These are phyloP conservation scores for Solanum stenotomum DNA, from an alignment of 257 asterid species.

Conservation along the genomic window DNA sequence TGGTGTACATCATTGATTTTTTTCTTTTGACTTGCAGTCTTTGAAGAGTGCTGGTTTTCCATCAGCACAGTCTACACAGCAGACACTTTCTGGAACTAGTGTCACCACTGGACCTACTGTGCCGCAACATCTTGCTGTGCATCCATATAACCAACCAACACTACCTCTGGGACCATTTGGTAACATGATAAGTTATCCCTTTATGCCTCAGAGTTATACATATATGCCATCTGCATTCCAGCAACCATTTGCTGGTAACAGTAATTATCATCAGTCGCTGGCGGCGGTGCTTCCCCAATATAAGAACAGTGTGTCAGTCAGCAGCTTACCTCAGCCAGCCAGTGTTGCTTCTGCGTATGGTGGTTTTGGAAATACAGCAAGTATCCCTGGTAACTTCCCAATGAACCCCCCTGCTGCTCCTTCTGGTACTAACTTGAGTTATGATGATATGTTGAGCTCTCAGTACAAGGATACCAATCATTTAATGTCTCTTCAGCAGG, in stretches of 20 bases:
- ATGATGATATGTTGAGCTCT: conserved; percentile 63
- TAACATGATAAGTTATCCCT: conserved; percentile 65
- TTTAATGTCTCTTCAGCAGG: conserved; percentile 74
- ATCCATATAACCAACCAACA: conserved; percentile 63
- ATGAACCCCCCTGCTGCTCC: conserved; percentile 57
- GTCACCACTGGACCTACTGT: conserved; percentile 58
- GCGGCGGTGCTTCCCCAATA: conserved; percentile 62
- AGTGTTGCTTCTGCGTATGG: conserved; percentile 65
- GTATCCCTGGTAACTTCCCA: conserved; percentile 59
- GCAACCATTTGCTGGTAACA: conserved; percentile 55
- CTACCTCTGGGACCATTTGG: conserved; percentile 59
- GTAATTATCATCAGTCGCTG: conserved; percentile 58
- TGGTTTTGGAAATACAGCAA: conserved; percentile 32
- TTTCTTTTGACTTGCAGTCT: conserved; percentile 32
- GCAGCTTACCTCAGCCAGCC: conserved; percentile 73
- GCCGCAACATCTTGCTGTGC: conserved; percentile 55
- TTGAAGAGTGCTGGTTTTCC: conserved; percentile 43
- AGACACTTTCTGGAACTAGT: conserved; percentile 42
- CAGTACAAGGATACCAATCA: conserved; percentile 65
- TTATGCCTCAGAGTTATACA: conserved; percentile 59
- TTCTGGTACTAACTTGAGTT: conserved; percentile 42
- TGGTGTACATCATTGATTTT: background rate
- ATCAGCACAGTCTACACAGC: conserved; percentile 45
- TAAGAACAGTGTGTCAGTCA: conserved; percentile 48
- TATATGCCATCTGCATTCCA: conserved; percentile 76